Base-by-base conservation (phyloP, 139 green algal species). In the Chlamydomonas sphaeroides region DNA sequence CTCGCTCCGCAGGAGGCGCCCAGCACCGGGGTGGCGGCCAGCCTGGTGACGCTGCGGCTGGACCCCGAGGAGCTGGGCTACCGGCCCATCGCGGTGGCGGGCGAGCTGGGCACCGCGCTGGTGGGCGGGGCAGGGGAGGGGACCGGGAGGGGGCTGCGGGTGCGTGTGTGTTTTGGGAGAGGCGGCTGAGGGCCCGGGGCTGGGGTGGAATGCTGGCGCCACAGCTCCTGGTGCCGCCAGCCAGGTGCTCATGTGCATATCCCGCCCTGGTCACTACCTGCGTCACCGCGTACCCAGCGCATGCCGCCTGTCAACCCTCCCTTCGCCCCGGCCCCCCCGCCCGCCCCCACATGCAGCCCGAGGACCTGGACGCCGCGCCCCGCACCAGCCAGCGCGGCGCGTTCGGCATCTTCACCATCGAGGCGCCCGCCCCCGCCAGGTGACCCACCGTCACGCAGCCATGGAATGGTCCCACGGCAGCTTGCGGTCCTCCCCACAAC, bases 31-130 rank as follows among this genome's bases (percentile, higher is more conserved):
- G 45, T 56, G 63, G 45, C 62, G 0, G 62, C 42, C 23, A 65
- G 63, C 33, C 61, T 83, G 32, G 33, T 74, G 45, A 53, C 89
- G 67, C 78, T 96, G 71, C 84, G 92, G 61, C 79, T 97, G 45
- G 81, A 84, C 25, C 87, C 85, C 41, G 93, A 95, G 17, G 92
- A 97, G 76, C 83, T 96, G 51, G 92, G 89, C 33, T 88, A 90
- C 70, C 73, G 90, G 36, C 84, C 90, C 26, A 68, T 95, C 8
- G 79, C 87, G 33, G 72, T 95, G 41, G 63, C 84, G 17, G 87
- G 89, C 15, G 48, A 53, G 51, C 82, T 92, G 59, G 73, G 66
- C 49, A 57, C 32, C 36, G 71, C 73, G 32, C 35, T 69, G 57
- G 74, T 83, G 76, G 41, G 41, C 2, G 1, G 7, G 26, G 66